phyloP scores from a whole-genome alignment of 192 early-diverging fungal genomes.

The Jimgerdemannia flammicorona region DNA sequence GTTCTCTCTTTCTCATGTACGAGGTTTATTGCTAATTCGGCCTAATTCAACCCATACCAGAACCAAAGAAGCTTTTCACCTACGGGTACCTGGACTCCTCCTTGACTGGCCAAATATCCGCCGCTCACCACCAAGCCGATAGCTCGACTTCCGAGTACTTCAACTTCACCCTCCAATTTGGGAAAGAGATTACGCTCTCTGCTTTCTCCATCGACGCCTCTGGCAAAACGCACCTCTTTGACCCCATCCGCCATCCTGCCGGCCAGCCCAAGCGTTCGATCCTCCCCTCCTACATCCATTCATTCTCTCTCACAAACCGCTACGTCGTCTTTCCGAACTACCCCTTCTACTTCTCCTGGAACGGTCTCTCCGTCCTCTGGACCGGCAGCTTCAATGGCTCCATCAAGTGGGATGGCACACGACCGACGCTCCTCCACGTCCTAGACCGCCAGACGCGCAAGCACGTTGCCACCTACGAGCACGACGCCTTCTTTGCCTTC shows the following conservation, averaged over 20 bases:
- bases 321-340: conserved; percentile 45
- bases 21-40: background rate
- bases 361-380: conserved; percentile 33
- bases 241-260: conserved; percentile 28
- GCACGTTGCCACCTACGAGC: conserved; percentile 40
- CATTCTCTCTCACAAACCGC: conserved; percentile 39
- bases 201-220: conserved; percentile 18
- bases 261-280: conserved; percentile 11
- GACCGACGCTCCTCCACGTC: conserved; percentile 38
- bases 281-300: conserved; percentile 42
- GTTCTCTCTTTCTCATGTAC: background rate
- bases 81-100: conserved; percentile 21
- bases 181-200: conserved; percentile 21
- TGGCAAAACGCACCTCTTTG: conserved; percentile 12
- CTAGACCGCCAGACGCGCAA: conserved; percentile 33
- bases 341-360: conserved; percentile 37
- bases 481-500: conserved; percentile 38
- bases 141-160: conserved; percentile 28
- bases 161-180: conserved; percentile 30
- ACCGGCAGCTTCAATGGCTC: conserved; percentile 32
- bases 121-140: conserved; percentile 36
- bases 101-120: conserved; percentile 29
- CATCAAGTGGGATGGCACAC: conserved; percentile 38
- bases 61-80: conserved; percentile 25
- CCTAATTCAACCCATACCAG: background rate